Evolutionary conservation across 129 eudicot species (phyloP), one percentile per base, ranked within the genome.

Genomic region (Tagetes patula): DNA sequence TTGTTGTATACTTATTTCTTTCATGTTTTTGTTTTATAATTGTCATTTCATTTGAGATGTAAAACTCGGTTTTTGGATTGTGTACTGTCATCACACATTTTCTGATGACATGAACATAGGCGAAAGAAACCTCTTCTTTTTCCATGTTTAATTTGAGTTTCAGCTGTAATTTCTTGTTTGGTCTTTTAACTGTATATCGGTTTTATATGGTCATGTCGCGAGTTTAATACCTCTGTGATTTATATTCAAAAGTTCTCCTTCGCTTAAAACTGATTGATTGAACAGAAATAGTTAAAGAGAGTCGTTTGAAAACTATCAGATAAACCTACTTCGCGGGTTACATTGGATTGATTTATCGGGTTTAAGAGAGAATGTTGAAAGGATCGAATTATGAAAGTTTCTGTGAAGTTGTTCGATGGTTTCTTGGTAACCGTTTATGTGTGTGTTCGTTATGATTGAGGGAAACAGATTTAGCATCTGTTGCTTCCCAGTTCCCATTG

Each of bases 31-130:
- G 80, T 81, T 74, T 60, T 34, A 47, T 62, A 69, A 58, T 72
- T 73, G 85, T 70, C 54, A 84, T 62, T 65, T 83, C 79, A 68
- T 70, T 50, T 72, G 87, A 79, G 91, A 67, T 84, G 86, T 83
- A 62, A 73, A 84, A 75, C 85, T 64, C 56, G 77, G 55, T 49
- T 65, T 64, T 79, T 62, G 56, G 47, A 58, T 38, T 69, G 50
- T 20, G 50, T 69, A 12, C 5, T n/a, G 73, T 50, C 5, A 20
- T 50, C 65, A 53, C 49, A 8, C 37, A 31, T 43, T 66, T 20
- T 5, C 20, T 12, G 55, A 70, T 47, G 53, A 49, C 65, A 39
- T 14, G 70, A 70, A 69, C 31, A 59, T 52, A 53, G 42, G 49
- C 11, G 70, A 58, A 54, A 49, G 20, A 20, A 34, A 6, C 33